Evolutionary conservation across 768 basidiomycete species (phyloP).

Genomic region (Lactarius sp.): DNA sequence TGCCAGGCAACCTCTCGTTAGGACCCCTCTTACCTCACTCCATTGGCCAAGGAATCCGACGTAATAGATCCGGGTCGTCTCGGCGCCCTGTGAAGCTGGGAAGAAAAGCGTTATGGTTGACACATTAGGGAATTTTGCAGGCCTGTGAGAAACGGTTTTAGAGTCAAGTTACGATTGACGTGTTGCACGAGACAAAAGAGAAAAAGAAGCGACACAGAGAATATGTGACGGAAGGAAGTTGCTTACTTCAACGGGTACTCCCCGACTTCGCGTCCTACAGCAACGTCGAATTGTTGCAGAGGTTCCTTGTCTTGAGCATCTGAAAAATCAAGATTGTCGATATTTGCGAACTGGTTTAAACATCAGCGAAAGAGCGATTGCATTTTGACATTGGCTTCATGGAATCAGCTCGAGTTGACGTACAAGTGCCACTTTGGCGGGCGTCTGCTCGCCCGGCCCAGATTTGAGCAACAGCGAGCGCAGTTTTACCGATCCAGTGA

Average conservation of each 20-base stretch:
- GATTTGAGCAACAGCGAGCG: conserved; percentile 78
- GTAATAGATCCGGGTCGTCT: conserved; percentile 73
- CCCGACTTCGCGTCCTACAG: conserved; percentile 68
- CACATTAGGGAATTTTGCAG: conserved; percentile 80
- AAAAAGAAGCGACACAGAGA: neutral
- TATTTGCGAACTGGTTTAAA: conserved; percentile 62
- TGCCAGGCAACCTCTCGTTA: neutral
- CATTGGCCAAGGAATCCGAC: conserved; percentile 81
- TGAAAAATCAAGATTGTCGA: conserved; percentile 75
- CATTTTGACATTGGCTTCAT: neutral
- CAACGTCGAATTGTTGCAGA: conserved; percentile 68
- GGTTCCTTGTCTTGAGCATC: conserved; percentile 59
- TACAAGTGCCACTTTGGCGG: conserved; percentile 66
- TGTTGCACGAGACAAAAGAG: neutral
- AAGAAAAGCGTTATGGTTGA: conserved; percentile 81
- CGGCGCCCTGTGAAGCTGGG: conserved; percentile 74
- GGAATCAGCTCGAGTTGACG: conserved; percentile 25
- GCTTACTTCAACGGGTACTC: conserved; percentile 81
- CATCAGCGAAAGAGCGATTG: neutral
- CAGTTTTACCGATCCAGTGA: conserved; percentile 82
- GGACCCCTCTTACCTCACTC: conserved; percentile 52
- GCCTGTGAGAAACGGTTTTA: conserved; percentile 39
- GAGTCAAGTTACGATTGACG: neutral
- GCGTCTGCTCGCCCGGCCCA: conserved; percentile 76
- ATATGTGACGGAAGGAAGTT: neutral